Evolutionary conservation across 805 yeast genomes (phyloP), one percentile per base, ranked within the genome.

Genomic region (Pichia membranifaciens): DNA sequence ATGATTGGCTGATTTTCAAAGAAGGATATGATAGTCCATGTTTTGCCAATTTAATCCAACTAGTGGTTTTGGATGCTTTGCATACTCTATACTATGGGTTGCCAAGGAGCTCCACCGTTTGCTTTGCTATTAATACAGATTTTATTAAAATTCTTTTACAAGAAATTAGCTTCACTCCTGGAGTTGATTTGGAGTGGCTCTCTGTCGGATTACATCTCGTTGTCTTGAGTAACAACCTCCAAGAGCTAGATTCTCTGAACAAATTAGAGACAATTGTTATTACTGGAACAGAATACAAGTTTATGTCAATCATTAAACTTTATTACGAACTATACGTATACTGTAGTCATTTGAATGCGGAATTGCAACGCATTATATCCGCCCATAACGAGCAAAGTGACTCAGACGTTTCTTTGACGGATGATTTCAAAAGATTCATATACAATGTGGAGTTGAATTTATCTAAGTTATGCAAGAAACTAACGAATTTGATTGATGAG

Each of bases 1-100:
- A 78, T 58, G 87, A 81, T 54, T 74, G 79, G 61, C 73, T 73
- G 51, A 62, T 82, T 8, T 69, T 70, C 58, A 57, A 74, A 57
- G 59, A 58, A 4, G 56, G 57, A 9, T 40, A 49, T 22, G 53
- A 52, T 13, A 54, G 56, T 23, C 44, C 54, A 7, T 52, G 55
- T 29, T 61, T 59, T 46, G 50, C 47, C 52, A 63, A 81, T 22
- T 76, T 75, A 55, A 67, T 74, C 34, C 67, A 74, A 36, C 53
- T 81, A 34, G 64, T 70, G 12, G 61, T 77, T 0, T 61, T 81
- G 33, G 84, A 79, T 57, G 67, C 74, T n/a, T 53, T 79, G 18
- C 76, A 76, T 51, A 64, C 79, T 15, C 59, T 80, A 23, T 68
- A 75, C 20, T 78, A 72, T 63, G 85, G 84, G 7, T 57, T 58